phyloP scores from a whole-genome alignment of 345 rosid genomes.

The Rubroshorea leprosula region DNA sequence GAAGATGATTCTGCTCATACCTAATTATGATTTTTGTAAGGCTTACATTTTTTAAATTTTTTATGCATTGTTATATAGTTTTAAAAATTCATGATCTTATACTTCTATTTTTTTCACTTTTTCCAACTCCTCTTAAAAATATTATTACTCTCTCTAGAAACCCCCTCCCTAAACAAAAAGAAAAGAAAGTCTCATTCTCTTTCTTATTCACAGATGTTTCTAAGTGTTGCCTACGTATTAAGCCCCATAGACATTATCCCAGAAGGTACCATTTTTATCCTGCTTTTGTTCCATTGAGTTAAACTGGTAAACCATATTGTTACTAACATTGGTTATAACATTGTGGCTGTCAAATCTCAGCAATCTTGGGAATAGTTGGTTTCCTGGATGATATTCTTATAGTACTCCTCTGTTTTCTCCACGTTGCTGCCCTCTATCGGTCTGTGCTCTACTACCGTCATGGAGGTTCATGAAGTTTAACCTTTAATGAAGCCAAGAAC shows the following conservation, averaged over 20 bases:
- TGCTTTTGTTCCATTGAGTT: slow-evolving; percentile 3
- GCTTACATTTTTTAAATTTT: neutral
- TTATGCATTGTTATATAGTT: too few species aligned
- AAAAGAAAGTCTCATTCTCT: slow-evolving; percentile 11
- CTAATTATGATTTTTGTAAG: too few species aligned
- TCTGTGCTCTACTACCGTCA: slow-evolving; percentile 76
- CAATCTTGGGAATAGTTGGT: slow-evolving; percentile 67
- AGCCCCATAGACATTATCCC: slow-evolving; percentile 94
- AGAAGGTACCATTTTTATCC: slow-evolving; percentile 47
- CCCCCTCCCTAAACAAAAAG: too few species aligned
- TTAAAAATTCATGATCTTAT: too few species aligned
- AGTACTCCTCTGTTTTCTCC: slow-evolving; percentile 61
- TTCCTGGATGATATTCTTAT: slow-evolving; percentile 73
- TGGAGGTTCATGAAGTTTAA: slow-evolving; percentile 53
- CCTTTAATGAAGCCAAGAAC: neutral
- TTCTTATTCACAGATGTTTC: slow-evolving; percentile 46
- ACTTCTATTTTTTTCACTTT: too few species aligned
- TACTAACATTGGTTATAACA: neutral
- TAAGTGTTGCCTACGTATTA: slow-evolving; percentile 57
- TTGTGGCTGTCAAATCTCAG: slow-evolving; percentile 25
- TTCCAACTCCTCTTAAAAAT: too few species aligned
- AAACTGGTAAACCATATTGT: neutral
- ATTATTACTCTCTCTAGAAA: too few species aligned
- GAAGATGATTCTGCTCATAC: too few species aligned
- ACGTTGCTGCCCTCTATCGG: slow-evolving; percentile 79